Percentiles rank a stretch among this genome's conserved stretches.
These are phyloP conservation scores for Macadamia tetraphylla DNA, from an alignment of 164 flowering plant species.

Conservation along the genomic window DNA sequence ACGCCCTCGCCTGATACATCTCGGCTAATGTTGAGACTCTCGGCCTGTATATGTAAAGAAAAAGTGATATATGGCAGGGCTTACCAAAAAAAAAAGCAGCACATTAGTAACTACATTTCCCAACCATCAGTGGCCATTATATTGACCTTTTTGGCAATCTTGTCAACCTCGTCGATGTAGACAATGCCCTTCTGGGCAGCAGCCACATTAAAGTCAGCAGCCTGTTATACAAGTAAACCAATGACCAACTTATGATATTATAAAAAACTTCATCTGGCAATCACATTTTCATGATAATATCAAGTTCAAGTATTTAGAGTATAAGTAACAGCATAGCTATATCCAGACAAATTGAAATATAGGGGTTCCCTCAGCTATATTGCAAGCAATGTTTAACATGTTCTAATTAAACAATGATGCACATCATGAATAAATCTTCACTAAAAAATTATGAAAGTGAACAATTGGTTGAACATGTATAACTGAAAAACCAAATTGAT, in stretches of 20 bases:
- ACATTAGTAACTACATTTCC: background rate
- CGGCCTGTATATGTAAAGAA: slow-evolving; percentile 56
- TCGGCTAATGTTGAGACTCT: slow-evolving; percentile 81
- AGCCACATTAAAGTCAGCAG: slow-evolving; percentile 82
- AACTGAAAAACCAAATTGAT: too few species aligned
- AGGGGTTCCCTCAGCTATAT: too few species aligned
- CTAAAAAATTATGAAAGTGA: too few species aligned
- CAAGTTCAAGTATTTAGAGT: background rate
- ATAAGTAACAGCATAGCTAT: too few species aligned
- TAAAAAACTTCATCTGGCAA: background rate
- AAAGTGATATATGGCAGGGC: background rate
- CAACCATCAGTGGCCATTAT: background rate
- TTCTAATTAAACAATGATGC: too few species aligned
- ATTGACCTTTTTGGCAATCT: slow-evolving; percentile 86
- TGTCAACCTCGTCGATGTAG: slow-evolving; percentile 98
- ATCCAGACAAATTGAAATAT: too few species aligned
- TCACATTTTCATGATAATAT: background rate
- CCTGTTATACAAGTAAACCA: slow-evolving; percentile 34
- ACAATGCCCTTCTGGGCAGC: slow-evolving; percentile 99
- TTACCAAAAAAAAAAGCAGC: background rate
- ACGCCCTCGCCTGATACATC: slow-evolving; percentile 99
- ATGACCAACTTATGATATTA: background rate
- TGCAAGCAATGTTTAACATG: too few species aligned
- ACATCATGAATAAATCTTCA: too few species aligned
- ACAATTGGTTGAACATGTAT: too few species aligned